Evolutionary conservation across 495 filamentous ascomycete species (phyloP).

Genomic region (Acidomyces sp.): DNA sequence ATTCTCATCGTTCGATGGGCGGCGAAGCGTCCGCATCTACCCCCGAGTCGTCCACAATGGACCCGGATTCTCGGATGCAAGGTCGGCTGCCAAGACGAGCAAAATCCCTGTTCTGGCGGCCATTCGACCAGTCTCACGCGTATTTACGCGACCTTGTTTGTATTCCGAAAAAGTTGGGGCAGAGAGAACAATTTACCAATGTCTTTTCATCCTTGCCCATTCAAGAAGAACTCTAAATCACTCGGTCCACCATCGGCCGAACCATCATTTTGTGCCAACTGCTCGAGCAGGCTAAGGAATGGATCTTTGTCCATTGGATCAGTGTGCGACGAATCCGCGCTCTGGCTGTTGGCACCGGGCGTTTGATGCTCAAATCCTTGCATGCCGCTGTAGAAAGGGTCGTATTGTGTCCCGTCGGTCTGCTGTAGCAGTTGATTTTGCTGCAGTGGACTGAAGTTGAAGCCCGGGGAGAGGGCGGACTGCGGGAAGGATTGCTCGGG

Average conservation of each 20-base stretch:
- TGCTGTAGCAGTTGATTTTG: slow-evolving; percentile 18
- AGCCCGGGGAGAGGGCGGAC: slow-evolving; percentile 32
- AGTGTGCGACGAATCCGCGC: slow-evolving; percentile 18
- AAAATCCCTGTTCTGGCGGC: no score
- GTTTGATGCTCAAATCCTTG: slow-evolving; percentile 28
- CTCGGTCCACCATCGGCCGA: slow-evolving; percentile 1
- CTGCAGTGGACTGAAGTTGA: slow-evolving; percentile 22
- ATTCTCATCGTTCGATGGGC: no score
- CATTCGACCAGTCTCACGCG: no score
- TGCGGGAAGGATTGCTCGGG: no score
- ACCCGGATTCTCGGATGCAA: no score
- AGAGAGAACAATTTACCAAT: no score
- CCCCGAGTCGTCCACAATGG: no score
- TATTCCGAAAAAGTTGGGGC: no score
- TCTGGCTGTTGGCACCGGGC: slow-evolving; percentile 25
- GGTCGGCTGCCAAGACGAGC: no score
- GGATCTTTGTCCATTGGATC: slow-evolving; percentile 46
- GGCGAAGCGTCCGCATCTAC: no score
- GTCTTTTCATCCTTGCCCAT: slow-evolving; percentile 1
- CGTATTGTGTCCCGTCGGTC: slow-evolving; percentile 34
- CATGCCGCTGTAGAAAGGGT: slow-evolving; percentile 46
- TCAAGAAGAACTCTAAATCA: slow-evolving; percentile 12
- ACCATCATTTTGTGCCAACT: slow-evolving; percentile 61
- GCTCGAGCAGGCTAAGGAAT: slow-evolving; percentile 64
- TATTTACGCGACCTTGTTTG: no score